Evolutionary conservation across 2,329 filamentous ascomycete genomes (phyloP).

Genomic region (Ceratocystis albifundus): DNA sequence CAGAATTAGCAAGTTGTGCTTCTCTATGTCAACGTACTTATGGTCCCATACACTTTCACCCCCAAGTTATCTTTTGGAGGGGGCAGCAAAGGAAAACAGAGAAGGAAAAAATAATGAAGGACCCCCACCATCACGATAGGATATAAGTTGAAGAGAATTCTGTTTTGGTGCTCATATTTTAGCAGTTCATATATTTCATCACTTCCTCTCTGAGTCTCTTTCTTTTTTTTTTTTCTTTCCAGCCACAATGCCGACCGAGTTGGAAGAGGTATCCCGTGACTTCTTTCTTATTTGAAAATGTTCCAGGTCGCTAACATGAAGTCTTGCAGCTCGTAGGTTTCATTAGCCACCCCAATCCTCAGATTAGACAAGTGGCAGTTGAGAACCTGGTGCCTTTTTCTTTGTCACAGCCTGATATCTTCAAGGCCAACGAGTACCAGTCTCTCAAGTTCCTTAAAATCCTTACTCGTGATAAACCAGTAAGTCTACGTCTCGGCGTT

Average conservation of each 20-base stretch:
- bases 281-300: neutral
- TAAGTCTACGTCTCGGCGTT: slow-evolving; percentile 34
- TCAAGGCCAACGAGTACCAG: slow-evolving; percentile 67
- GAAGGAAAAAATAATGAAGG: slow-evolving; percentile 7
- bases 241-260: slow-evolving; percentile 56
- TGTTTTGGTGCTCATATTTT: neutral
- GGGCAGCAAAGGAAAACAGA: slow-evolving; percentile 6
- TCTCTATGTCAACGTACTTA: slow-evolving; percentile 13
- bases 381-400: slow-evolving; percentile 83
- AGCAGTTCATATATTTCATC: neutral
- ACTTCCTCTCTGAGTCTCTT: neutral
- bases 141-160: slow-evolving; percentile 9
- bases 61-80: neutral
- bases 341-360: slow-evolving; percentile 80
- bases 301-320: slow-evolving; percentile 17
- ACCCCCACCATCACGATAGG: slow-evolving; percentile 12
- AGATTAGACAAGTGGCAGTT: slow-evolving; percentile 73
- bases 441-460: slow-evolving; percentile 83
- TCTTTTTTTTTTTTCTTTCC: too few relatives aligned
- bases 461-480: slow-evolving; percentile 64
- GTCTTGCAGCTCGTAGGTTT: slow-evolving; percentile 69
- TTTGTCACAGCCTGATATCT: slow-evolving; percentile 59
- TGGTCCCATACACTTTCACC: neutral
- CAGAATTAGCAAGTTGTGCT: slow-evolving; percentile 6
- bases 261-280: slow-evolving; percentile 52